A percentile compares a stretch with the other conserved stretches of the same genome.
These are phyloP conservation scores for Phtheirospermum japonicum DNA, from an alignment of 257 asterid species.

Conservation along the genomic window DNA sequence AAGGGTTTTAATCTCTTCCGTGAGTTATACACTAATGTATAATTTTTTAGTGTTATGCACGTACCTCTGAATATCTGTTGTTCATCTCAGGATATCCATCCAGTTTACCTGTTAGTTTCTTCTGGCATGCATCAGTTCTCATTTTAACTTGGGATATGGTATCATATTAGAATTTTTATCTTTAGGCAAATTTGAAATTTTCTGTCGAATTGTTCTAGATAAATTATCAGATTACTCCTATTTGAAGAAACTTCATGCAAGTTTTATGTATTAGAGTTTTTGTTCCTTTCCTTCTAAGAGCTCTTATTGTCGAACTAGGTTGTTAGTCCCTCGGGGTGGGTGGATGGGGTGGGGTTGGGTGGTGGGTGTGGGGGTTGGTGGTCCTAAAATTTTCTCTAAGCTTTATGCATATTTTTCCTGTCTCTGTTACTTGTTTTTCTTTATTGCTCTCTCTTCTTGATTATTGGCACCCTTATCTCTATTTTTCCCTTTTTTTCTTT, in stretches of 20 bases:
- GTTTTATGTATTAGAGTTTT: background rate
- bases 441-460: background rate
- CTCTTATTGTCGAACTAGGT: background rate
- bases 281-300: background rate
- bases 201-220: slow-evolving; percentile 1
- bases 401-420: background rate
- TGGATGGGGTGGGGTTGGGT: no score
- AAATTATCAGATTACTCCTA: background rate
- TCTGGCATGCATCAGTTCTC: slow-evolving; percentile 1
- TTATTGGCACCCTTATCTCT: background rate
- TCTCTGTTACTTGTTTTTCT: background rate
- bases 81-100: background rate
- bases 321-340: background rate
- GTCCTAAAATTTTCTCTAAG: slow-evolving; percentile 14
- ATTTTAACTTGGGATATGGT: background rate
- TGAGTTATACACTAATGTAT: background rate
- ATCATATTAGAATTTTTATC: background rate
- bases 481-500: background rate
- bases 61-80: slow-evolving; percentile 3
- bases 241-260: slow-evolving; percentile 8
- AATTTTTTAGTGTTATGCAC: background rate
- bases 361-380: no score
- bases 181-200: background rate
- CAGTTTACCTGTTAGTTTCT: background rate
- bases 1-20: background rate